Percentiles rank a stretch among this genome's conserved stretches.
Evolutionary conservation across 176 grass and related monocot species (phyloP).

Genomic region (Microstegium vimineum): DNA sequence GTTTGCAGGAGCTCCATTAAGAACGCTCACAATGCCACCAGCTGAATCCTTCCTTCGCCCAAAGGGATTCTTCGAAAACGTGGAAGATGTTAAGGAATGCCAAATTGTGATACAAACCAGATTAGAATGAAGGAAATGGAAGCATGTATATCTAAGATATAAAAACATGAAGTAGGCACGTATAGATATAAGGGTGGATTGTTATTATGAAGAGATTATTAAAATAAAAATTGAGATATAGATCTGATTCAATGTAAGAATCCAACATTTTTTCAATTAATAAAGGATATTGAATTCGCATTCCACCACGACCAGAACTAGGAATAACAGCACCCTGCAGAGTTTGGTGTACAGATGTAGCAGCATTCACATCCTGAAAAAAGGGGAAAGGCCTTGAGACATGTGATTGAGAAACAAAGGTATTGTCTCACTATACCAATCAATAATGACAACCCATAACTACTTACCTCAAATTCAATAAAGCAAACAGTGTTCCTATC

Average conservation of each 20-base stretch:
- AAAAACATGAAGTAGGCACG: background rate
- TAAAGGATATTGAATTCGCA: conserved; percentile 99
- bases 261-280: background rate
- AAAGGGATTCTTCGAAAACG: conserved; percentile 90
- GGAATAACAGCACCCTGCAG: conserved; percentile 93
- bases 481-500: conserved; percentile 99
- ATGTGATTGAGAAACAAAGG: conserved; percentile 9
- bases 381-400: conserved; percentile 13
- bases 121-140: background rate
- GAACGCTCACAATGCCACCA: conserved; percentile 27
- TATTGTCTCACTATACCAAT: background rate
- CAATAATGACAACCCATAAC: background rate
- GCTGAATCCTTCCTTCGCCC: conserved; percentile 85
- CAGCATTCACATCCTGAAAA: conserved; percentile 77
- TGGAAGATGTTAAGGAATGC: conserved; percentile 59
- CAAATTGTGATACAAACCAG: conserved; percentile 5
- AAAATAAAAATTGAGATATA: background rate
- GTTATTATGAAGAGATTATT: background rate
- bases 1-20: conserved; percentile 52
- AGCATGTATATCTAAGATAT: background rate
- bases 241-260: background rate
- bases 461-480: conserved; percentile 90
- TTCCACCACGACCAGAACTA: conserved; percentile 98
- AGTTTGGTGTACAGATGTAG: conserved; percentile 81
- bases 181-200: background rate